Conservation (phyloP, 805 yeast species). For the Saturnispora silvae region DNA sequence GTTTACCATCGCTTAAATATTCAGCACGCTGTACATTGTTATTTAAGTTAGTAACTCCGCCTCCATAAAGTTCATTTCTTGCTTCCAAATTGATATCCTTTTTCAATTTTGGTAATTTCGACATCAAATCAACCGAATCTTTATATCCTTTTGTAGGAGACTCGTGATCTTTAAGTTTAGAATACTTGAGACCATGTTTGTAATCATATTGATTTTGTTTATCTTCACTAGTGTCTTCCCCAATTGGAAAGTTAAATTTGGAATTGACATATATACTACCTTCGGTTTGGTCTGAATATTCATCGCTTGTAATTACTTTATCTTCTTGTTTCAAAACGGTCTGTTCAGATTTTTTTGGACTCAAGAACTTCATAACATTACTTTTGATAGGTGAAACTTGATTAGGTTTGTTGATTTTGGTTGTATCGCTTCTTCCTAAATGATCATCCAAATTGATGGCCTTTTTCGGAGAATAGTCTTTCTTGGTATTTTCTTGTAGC, state of each 20-base stretch:
- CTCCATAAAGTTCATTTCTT: too few relatives aligned
- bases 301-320: not conserved
- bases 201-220: not conserved
- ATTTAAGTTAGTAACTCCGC: not conserved
- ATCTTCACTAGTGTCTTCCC: constrained; percentile 2
- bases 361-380: not conserved
- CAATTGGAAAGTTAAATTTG: constrained; percentile 25
- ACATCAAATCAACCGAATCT: constrained; percentile 12
- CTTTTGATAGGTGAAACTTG: not conserved
- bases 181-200: constrained; percentile 2
- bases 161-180: constrained; percentile 4
- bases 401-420: constrained; percentile 5
- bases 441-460: not conserved
- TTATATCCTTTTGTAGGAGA: constrained; percentile 8
- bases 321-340: not conserved
- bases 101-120: not conserved
- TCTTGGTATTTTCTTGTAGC: constrained; percentile 9
- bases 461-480: not conserved
- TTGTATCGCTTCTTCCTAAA: constrained; percentile 8
- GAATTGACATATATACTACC: constrained; percentile 23
- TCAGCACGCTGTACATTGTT: not conserved
- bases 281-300: not conserved
- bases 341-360: not conserved
- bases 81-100: too few relatives aligned
- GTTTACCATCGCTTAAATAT: not conserved